phyloP scores from a whole-genome alignment of 805 yeast species.

The Saturnispora ahearnii region DNA sequence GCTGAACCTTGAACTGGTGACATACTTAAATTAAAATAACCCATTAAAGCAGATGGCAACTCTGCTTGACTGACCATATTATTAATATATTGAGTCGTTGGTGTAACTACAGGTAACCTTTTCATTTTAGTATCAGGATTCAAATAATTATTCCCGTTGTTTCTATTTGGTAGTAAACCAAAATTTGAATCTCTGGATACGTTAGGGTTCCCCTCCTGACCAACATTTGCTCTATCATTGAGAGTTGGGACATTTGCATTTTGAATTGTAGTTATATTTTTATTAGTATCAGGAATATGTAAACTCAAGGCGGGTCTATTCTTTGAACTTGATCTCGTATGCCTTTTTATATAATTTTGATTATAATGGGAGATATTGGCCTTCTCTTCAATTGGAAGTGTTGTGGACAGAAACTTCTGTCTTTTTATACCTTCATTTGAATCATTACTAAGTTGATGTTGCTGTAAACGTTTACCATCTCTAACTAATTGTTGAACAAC shows the following conservation, averaged over 20 bases:
- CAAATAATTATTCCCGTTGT: neutral
- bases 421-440: neutral
- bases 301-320: conserved; percentile 52
- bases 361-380: neutral
- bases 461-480: neutral
- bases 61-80: conserved; percentile 6
- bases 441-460: neutral
- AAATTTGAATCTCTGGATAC: conserved; percentile 6
- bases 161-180: conserved; percentile 1
- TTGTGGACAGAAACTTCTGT: neutral
- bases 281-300: conserved; percentile 40
- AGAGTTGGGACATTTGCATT: neutral
- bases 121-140: neutral
- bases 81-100: conserved; percentile 13
- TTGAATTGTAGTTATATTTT: neutral
- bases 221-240: neutral
- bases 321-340: conserved; percentile 5
- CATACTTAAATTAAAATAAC: conserved; percentile 24
- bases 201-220: neutral
- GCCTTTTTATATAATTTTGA: conserved; percentile 1
- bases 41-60: conserved; percentile 14
- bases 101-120: conserved; percentile 9
- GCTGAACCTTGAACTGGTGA: conserved; percentile 25
- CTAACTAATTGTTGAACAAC: neutral
- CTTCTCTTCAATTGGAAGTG: neutral